Conservation (phyloP, 169 alveolate genomes). For the Plasmodium fragile region DNA sequence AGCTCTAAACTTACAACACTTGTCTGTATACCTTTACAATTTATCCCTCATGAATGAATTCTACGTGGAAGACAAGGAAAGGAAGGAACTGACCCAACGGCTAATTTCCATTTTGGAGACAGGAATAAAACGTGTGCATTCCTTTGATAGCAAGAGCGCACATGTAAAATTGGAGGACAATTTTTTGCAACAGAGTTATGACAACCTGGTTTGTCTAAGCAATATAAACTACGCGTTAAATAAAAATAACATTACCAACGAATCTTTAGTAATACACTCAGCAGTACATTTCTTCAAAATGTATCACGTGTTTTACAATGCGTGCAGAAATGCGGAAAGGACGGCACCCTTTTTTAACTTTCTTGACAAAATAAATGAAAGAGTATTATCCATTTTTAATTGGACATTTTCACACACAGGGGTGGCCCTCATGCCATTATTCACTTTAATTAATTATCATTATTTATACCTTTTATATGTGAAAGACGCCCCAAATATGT, state of each 20-base stretch:
- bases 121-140: conserved; percentile 9
- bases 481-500: conserved; percentile 1
- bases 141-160: conserved; percentile 14
- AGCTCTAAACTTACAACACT: conserved; percentile 45
- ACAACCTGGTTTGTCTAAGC: conserved; percentile 48
- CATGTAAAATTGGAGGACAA: conserved; percentile 12
- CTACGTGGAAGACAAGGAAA: conserved; percentile 15
- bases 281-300: conserved; percentile 40
- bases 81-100: background rate
- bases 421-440: conserved; percentile 31
- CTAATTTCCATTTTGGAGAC: conserved; percentile 27
- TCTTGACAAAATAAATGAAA: conserved; percentile 51
- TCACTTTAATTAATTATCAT: conserved; percentile 50
- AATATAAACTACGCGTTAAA: conserved; percentile 69
- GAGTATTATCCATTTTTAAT: conserved; percentile 61
- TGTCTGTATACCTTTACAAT: conserved; percentile 51
- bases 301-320: conserved; percentile 25
- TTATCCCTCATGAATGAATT: conserved; percentile 10
- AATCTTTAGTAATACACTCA: conserved; percentile 18
- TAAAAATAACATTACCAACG: conserved; percentile 51
- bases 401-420: conserved; percentile 71
- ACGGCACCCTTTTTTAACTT: conserved; percentile 11
- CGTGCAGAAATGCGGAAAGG: background rate
- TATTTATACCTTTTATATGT: conserved; percentile 50
- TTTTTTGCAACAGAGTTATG: conserved; percentile 35